Conservation (phyloP, 345 rosid species). For the Boechera stricta region DNA sequence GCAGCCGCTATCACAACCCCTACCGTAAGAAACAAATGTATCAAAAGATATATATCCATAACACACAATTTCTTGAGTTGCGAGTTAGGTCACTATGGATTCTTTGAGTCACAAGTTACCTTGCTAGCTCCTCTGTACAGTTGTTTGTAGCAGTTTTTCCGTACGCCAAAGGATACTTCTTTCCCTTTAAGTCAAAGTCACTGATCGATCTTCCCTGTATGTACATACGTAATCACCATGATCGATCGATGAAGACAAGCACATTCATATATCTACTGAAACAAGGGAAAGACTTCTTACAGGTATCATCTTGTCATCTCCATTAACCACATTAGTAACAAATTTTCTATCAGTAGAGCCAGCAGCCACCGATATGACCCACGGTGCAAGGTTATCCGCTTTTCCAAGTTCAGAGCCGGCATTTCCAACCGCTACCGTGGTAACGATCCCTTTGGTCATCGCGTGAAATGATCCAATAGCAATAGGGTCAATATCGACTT, state of each 20-base stretch:
- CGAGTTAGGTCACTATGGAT: conserved; percentile 21
- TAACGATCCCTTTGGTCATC: conserved; percentile 60
- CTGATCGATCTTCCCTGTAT: conserved; percentile 47
- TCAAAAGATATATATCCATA: neutral
- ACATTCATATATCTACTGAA: neutral
- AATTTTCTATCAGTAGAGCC: conserved; percentile 62
- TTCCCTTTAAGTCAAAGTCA: conserved; percentile 34
- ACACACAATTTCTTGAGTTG: conserved; percentile 7
- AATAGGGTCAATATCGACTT: conserved; percentile 51
- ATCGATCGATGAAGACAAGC: neutral
- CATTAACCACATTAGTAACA: conserved; percentile 52
- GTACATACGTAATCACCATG: neutral
- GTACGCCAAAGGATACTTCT: conserved; percentile 40
- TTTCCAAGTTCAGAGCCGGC: conserved; percentile 49
- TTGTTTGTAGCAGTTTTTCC: conserved; percentile 20
- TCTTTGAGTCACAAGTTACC: conserved; percentile 35
- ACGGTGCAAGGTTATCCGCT: conserved; percentile 57
- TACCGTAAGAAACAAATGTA: conserved; percentile 7
- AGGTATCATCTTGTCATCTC: conserved; percentile 47
- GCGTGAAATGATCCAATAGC: conserved; percentile 72
- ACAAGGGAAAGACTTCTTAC: conserved; percentile 35
- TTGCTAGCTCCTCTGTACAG: conserved; percentile 12
- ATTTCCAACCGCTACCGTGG: conserved; percentile 60
- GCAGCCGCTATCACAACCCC: conserved; percentile 41
- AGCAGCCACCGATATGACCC: conserved; percentile 69